Evolutionary conservation across 148 eudicot genomes (phyloP), one percentile per base, ranked within the genome.

Genomic region (Pouteria glomerata): DNA sequence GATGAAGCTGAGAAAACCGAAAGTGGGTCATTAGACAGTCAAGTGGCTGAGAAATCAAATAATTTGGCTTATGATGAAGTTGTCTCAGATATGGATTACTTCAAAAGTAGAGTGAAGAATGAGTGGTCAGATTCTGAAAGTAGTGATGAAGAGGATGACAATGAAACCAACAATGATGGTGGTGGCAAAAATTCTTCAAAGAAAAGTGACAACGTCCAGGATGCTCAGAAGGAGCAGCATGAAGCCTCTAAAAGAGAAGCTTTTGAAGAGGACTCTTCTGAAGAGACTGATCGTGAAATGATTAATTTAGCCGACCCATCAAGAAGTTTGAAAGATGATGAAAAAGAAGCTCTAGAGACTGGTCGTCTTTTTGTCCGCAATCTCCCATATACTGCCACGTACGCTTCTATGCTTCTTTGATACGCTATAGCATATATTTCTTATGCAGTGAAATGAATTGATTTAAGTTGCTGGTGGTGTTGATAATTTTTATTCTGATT

Each of bases 51-150:
- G 29, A 75, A 79, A 24, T 34, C 79, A 16, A 26, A 69, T 14
- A 79, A 50, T 70, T 58, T 59, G 53, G 81, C 73, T 52, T 72
- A 58, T 66, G 76, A 81, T 74, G 89, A 78, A 65, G 80, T 68
- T 64, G 61, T 83, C 57, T 85, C 97, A 8, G 97, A 89, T 76
- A 78, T 80, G 82, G 99, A 91, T 73, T 95, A 95, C 82, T 81
- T 95, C 57, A 91, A 68, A 78, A 95, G 97, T 76, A 84, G 80
- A 79, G 80, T 95, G n/a, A 89, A 83, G 85, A 85, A 78, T 69
- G 84, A 83, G 16, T 91, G 96, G 97, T 92, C 97, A 33, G 98
- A 91, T 77, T 86, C 93, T 57, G 98, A 91, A 79, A 81, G 82
- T 66, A 81, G 63, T 66, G 79, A 80, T 31, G 82, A 82, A 42